A percentile compares a stretch with the other conserved stretches of the same genome.
Evolutionary conservation across 31 red algal genomes (phyloP).

Genomic region (Endocladia muricata): DNA sequence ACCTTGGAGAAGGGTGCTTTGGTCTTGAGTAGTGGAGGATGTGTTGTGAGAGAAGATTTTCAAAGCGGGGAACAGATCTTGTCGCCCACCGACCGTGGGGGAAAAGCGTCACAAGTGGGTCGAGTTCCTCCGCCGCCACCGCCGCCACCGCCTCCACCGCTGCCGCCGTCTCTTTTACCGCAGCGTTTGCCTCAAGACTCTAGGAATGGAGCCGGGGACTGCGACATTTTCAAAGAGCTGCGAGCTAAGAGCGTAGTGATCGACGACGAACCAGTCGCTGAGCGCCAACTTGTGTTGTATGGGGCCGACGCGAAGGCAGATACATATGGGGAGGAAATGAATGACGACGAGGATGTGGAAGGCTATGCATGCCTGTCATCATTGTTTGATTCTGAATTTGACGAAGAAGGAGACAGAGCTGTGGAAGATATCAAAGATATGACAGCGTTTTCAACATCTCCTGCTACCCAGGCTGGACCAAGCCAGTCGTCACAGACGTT

Average conservation of each 20-base stretch:
- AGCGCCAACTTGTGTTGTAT: slow-evolving; percentile 14
- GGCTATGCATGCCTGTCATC: slow-evolving; percentile 33
- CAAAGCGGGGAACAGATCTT: not conserved
- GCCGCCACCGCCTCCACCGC: slow-evolving; percentile 48
- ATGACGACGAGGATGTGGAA: slow-evolving; percentile 47
- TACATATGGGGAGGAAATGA: slow-evolving; percentile 1
- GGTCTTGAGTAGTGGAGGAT: slow-evolving; percentile 2
- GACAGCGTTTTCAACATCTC: slow-evolving; percentile 43
- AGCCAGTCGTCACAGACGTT: not conserved
- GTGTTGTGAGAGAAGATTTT: not conserved
- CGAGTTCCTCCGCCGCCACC: slow-evolving; percentile 14
- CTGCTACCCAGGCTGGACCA: not conserved
- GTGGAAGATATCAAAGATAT: slow-evolving; percentile 27
- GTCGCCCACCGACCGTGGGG: not conserved
- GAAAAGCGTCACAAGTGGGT: not conserved
- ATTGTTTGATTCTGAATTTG: slow-evolving; percentile 31
- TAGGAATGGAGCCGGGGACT: no score
- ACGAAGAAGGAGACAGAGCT: slow-evolving; percentile 12
- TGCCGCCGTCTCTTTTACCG: slow-evolving; percentile 38
- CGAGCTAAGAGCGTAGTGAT: no score
- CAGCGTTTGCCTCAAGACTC: no score
- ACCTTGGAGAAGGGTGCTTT: no score
- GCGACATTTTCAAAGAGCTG: slow-evolving; percentile 28
- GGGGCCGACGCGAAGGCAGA: not conserved
- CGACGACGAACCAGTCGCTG: no score